phyloP scores from a whole-genome alignment of 2,329 filamentous ascomycete genomes.

The Alternaria viburni region DNA sequence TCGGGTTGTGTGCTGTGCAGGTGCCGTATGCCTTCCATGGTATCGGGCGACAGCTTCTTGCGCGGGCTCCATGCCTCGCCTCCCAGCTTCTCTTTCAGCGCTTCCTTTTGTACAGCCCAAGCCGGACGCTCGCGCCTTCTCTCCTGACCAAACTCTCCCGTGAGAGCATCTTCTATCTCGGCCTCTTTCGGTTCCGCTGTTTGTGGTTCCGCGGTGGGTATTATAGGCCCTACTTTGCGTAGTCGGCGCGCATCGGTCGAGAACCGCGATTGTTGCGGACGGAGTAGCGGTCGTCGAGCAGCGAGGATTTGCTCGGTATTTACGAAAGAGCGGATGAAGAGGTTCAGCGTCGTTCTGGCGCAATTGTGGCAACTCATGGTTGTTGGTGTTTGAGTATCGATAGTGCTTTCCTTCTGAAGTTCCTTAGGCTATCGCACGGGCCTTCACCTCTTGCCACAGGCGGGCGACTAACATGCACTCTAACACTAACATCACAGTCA shows the following conservation, averaged over 20 bases:
- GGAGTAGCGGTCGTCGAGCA: constrained; percentile 5
- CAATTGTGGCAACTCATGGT: constrained; percentile 41
- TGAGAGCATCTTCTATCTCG: constrained; percentile 25
- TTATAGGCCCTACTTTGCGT: not conserved
- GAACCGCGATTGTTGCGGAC: constrained; percentile 18
- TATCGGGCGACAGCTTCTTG: constrained; percentile 90
- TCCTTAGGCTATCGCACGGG: constrained; percentile 21
- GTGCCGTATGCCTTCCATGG: constrained; percentile 85
- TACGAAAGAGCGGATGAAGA: constrained; percentile 29
- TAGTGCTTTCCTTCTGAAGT: constrained; percentile 6
- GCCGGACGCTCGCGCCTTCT: constrained; percentile 45
- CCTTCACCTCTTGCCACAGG: constrained; percentile 4
- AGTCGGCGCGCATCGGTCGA: constrained; percentile 17
- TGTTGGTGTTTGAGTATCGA: not conserved
- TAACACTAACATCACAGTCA: not conserved
- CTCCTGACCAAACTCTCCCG: constrained; percentile 43
- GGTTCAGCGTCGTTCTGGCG: constrained; percentile 27
- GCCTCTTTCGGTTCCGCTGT: not conserved
- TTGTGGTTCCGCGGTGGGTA: not conserved
- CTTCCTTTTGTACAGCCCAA: constrained; percentile 80
- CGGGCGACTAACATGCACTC: not conserved
- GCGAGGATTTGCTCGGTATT: constrained; percentile 3
- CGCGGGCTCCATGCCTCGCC: constrained; percentile 77
- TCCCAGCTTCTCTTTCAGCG: constrained; percentile 77
- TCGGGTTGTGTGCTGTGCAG: constrained; percentile 79